Base-by-base conservation (phyloP, 1,284 basidiomycete genomes). In the Chalciporus sp. region DNA sequence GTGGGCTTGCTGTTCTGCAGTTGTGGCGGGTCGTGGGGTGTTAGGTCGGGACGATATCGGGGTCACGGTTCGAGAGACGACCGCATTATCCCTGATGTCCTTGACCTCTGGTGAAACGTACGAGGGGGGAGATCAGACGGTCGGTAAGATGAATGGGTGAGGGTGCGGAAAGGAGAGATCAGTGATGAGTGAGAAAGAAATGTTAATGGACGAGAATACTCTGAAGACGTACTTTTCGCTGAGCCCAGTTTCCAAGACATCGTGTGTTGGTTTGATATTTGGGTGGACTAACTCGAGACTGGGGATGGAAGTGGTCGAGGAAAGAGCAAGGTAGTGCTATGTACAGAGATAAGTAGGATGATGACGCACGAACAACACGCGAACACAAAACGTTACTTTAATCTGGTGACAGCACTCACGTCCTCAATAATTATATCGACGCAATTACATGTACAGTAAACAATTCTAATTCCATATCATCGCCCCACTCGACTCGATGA, bases 21-120 rank as follows among this genome's bases (percentile, higher is more conserved):
- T 78, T 69, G 79, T 70, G 42, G 78, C 75, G 3, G 87, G 82
- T 63, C 80, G 85, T 16, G 89, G 88, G 0, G 89, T 90, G 9
- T 81, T 81, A 19, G 86, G 83, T 33, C 88, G 79, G 11, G 86
- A 88, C 14, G 83, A 84, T 57, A 89, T 84, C 51, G 88, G 88
- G 27, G 88, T 90, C 48, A 82, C 81, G 48, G 88, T 89, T 74
- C 87, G 79, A 31, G 88, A 90, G 66, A 79, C 70, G 62, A 81
- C 74, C 10, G 83, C 84, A 70, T 82, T 84, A 61, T 88, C 86
- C 67, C 80, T 88, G 61, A 69, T 61, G 59, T 89, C 86, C 72
- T 87, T 88, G 62, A 77, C 68, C 72, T 88, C 84, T 87, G 60
- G 45, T n/a, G 33, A 16, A 54, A 31, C 17, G 39, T 29, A 19